Percentiles rank a stretch among this genome's conserved stretches.
These are phyloP conservation scores for Fistulifera pelliculosa DNA, from an alignment of 108 stramenopile species.

Conservation along the genomic window DNA sequence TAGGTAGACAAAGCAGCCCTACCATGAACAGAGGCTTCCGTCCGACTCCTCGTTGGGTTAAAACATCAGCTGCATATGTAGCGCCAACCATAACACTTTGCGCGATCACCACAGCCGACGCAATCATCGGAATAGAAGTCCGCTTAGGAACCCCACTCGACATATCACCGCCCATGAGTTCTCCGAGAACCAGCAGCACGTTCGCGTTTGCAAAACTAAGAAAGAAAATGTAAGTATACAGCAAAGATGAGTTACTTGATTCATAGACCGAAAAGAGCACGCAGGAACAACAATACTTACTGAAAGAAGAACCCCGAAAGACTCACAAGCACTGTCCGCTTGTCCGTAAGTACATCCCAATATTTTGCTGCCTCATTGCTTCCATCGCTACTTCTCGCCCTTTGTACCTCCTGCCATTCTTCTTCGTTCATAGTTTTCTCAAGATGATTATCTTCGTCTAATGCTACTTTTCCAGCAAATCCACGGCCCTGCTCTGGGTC, in stretches of 20 bases:
- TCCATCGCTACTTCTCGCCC: slow-evolving; percentile 2
- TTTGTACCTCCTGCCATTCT: slow-evolving; percentile 1
- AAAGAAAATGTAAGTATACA: not conserved
- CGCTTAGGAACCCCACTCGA: slow-evolving; percentile 36
- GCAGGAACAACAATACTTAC: slow-evolving; percentile 14
- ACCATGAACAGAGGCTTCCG: slow-evolving; percentile 56
- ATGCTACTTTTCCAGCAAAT: slow-evolving; percentile 19
- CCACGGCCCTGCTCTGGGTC: slow-evolving; percentile 56
- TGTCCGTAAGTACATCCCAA: slow-evolving; percentile 44
- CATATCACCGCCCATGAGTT: slow-evolving; percentile 66
- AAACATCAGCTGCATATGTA: slow-evolving; percentile 35
- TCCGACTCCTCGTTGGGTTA: slow-evolving; percentile 44
- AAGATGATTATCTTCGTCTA: slow-evolving; percentile 15
- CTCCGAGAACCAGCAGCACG: slow-evolving; percentile 61
- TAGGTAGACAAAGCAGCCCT: slow-evolving; percentile 39
- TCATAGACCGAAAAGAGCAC: not conserved
- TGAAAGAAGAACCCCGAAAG: slow-evolving; percentile 70
- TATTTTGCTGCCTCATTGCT: slow-evolving; percentile 31
- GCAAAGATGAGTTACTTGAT: not conserved
- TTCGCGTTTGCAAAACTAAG: slow-evolving; percentile 65
- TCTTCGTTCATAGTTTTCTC: not conserved
- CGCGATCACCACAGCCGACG: slow-evolving; percentile 53
- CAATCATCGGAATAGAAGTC: slow-evolving; percentile 60
- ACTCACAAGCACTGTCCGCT: slow-evolving; percentile 44
- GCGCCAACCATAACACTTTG: slow-evolving; percentile 60